Base-by-base conservation (phyloP, 352 stramenopile genomes). In the Blastocystis sp. region DNA sequence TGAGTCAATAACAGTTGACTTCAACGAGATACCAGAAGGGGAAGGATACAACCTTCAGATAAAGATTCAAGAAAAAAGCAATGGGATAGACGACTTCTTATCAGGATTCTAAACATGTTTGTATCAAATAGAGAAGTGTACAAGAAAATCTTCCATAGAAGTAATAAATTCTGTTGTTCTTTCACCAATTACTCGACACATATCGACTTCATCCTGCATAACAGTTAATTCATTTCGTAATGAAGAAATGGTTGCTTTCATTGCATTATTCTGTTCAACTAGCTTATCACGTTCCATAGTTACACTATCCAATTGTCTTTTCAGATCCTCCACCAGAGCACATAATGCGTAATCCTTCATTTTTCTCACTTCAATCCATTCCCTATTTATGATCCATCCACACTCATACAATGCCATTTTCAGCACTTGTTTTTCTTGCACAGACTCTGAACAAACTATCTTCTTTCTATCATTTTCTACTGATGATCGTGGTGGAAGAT, bases 1-100 rank as follows among this genome's bases (percentile, higher is more conserved):
- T 24, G 54, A 85, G 54, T 34, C 50, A 13, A 47, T 85, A 4
- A n/a, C 37, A 41, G 73, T 85, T n/a, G 73, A 85, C 47, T 85
- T 85, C n/a, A 45, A 43, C 34, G 73, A 85, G 53, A 37, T 85
- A 24, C 73, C 73, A 34, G 43, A 47, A n/a, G 53, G 68, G 47
- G 53, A 85, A 3, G 9, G 18, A 6, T 85, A 69, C 30, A 13
- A 41, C 9, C 47, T 85, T n/a, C 13, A 65, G 34, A 9, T 85
- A 11, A 59, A 62, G 20, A 30, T 66, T 18, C 59, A 26, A 5
- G 43, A 68, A 53, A 85, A 66, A 55, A 65, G 2, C 50, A 26
- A 16, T 34, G 30, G 6, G 4, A 81, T 81, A 50, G 70, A 81
- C 30, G 47, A 81, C 9, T 30, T 81, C 8, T 26, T 81, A 43